Conservation (phyloP, 169 alveolate species). For the Plasmodium knowlesi region DNA sequence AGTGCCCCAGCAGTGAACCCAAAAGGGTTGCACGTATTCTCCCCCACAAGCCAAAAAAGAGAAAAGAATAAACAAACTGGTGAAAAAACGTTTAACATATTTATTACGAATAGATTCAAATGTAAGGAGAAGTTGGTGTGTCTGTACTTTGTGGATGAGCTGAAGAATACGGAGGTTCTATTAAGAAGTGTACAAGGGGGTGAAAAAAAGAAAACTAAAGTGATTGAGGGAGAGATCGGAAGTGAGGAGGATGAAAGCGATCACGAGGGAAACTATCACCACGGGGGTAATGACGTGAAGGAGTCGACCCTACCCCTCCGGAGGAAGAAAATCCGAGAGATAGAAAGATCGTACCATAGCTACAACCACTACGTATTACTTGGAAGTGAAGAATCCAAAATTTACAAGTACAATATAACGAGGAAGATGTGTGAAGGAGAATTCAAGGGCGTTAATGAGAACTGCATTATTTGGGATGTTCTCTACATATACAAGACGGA, state of each 20-base stretch:
- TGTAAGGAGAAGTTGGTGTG: conserved; percentile 45
- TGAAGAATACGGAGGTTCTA: neutral
- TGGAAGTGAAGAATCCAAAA: conserved; percentile 62
- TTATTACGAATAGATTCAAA: conserved; percentile 27
- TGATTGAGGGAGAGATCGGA: too few relatives aligned
- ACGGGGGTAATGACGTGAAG: neutral
- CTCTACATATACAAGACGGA: conserved; percentile 41
- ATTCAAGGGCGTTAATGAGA: conserved; percentile 15
- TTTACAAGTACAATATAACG: conserved; percentile 34
- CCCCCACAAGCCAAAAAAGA: neutral
- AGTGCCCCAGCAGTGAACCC: neutral
- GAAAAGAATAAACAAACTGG: neutral
- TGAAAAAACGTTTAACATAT: conserved; percentile 12
- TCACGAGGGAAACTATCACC: neutral
- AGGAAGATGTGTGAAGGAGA: conserved; percentile 28
- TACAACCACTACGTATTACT: conserved; percentile 50
- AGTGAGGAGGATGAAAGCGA: neutral
- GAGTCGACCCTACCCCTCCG: neutral
- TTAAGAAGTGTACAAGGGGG: neutral
- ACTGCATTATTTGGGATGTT: conserved; percentile 46
- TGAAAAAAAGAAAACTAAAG: neutral
- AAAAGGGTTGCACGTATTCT: neutral
- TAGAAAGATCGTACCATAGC: conserved; percentile 27
- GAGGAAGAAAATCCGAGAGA: neutral
- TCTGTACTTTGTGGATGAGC: conserved; percentile 15